Conservation (phyloP, 2,329 filamentous ascomycete species). For the Cordyceps militaris region DNA sequence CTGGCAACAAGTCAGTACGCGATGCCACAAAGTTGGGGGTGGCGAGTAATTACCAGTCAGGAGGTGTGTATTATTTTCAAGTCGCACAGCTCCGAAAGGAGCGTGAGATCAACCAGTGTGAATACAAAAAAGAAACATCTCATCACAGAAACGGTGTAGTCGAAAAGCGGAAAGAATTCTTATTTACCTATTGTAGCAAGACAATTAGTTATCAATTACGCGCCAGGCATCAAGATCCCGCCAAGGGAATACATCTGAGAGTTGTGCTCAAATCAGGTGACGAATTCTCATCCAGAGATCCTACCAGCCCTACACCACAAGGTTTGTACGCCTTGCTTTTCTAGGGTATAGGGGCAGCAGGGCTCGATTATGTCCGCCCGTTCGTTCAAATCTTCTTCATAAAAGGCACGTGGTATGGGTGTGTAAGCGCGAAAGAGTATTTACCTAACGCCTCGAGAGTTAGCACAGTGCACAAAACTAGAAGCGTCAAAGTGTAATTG, state of each 20-base stretch:
- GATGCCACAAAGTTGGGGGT: not conserved
- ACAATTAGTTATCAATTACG: conserved; percentile 24
- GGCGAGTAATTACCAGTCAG: conserved; percentile 41
- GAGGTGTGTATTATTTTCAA: conserved; percentile 49
- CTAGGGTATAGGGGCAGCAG: conserved; percentile 36
- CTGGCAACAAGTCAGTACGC: not conserved
- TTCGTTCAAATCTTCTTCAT: conserved; percentile 64
- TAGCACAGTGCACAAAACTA: conserved; percentile 24
- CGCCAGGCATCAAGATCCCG: not conserved
- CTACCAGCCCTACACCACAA: conserved; percentile 43
- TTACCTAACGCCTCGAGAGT: conserved; percentile 37
- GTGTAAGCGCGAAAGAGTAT: conserved; percentile 7
- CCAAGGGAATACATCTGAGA: not conserved
- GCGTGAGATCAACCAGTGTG: conserved; percentile 51
- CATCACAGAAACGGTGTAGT: conserved; percentile 35
- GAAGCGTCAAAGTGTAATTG: conserved; percentile 18
- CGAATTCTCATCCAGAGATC: conserved; percentile 60
- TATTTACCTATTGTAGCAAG: conserved; percentile 29
- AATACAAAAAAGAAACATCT: conserved; percentile 42
- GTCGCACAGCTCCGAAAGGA: conserved; percentile 32
- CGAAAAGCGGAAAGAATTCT: conserved; percentile 16
- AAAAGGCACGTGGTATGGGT: conserved; percentile 22
- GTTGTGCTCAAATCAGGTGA: conserved; percentile 46
- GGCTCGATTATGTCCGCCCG: conserved; percentile 62
- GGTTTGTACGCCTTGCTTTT: conserved; percentile 56